Evolutionary conservation across 345 rosid species (phyloP).

Genomic region (Erodium maritimum): DNA sequence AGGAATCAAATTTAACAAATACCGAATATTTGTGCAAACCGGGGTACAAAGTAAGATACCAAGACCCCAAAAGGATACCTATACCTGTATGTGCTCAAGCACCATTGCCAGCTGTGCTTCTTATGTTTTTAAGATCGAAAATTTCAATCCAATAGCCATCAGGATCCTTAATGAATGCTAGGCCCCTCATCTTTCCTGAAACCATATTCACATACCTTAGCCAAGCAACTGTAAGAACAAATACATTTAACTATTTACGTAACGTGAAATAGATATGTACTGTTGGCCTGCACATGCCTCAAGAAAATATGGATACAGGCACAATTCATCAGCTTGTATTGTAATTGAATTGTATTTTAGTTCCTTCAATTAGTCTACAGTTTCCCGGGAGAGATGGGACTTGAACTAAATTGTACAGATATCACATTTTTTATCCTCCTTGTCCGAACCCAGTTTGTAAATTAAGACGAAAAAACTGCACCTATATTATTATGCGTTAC

Average conservation of each 20-base stretch:
- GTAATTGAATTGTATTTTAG: no score
- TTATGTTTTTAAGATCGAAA: slow-evolving; percentile 61
- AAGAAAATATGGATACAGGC: background rate
- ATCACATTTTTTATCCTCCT: no score
- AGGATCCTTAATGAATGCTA: slow-evolving; percentile 96
- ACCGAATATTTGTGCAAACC: background rate
- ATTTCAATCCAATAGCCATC: slow-evolving; percentile 96
- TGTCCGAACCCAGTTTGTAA: no score
- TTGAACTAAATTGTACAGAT: no score
- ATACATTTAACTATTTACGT: background rate
- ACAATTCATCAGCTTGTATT: background rate
- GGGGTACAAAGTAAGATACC: background rate
- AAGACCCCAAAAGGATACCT: background rate
- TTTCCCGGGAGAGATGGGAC: no score
- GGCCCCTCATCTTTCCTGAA: slow-evolving; percentile 81
- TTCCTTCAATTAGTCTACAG: no score
- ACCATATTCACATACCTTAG: slow-evolving; percentile 1
- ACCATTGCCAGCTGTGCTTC: background rate
- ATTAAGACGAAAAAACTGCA: no score
- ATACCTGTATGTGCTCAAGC: background rate
- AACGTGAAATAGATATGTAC: background rate
- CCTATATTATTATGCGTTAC: no score
- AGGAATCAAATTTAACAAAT: no score
- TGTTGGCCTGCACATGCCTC: background rate
- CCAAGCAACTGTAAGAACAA: background rate